phyloP scores from a whole-genome alignment of 768 basidiomycete genomes.

The Pisolithus tinctorius region DNA sequence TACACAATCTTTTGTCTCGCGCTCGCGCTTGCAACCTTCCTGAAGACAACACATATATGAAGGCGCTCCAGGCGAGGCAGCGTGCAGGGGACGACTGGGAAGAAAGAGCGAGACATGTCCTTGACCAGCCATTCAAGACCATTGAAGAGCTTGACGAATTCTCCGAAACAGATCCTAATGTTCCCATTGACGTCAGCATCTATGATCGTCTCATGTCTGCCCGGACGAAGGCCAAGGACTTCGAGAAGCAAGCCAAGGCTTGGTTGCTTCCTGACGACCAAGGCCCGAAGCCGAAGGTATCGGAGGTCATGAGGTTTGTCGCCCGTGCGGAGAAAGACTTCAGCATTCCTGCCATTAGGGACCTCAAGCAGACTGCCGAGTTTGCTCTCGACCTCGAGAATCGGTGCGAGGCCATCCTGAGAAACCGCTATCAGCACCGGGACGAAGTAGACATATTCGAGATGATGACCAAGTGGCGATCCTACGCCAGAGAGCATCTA shows the following conservation, averaged over 20 bases:
- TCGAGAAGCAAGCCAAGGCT: slow-evolving; percentile 68
- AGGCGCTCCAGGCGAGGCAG: slow-evolving; percentile 56
- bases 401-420: slow-evolving; percentile 67
- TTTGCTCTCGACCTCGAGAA: slow-evolving; percentile 75
- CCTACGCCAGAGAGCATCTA: slow-evolving; percentile 65
- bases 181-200: slow-evolving; percentile 65
- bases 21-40: slow-evolving; percentile 64
- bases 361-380: slow-evolving; percentile 64
- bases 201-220: slow-evolving; percentile 59
- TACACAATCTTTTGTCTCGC: slow-evolving; percentile 63
- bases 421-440: slow-evolving; percentile 48
- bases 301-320: slow-evolving; percentile 65
- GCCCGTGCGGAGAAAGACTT: slow-evolving; percentile 73
- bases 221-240: slow-evolving; percentile 66
- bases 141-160: slow-evolving; percentile 74
- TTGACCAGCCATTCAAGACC: slow-evolving; percentile 66
- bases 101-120: slow-evolving; percentile 53
- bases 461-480: slow-evolving; percentile 67
- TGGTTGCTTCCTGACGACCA: slow-evolving; percentile 59
- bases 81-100: slow-evolving; percentile 75
- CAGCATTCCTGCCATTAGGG: slow-evolving; percentile 55
- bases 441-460: slow-evolving; percentile 64
- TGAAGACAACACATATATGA: slow-evolving; percentile 57
- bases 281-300: slow-evolving; percentile 52
- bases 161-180: slow-evolving; percentile 51